Base-by-base conservation (phyloP, 2,329 filamentous ascomycete genomes). In the Myrmaecium sp. region DNA sequence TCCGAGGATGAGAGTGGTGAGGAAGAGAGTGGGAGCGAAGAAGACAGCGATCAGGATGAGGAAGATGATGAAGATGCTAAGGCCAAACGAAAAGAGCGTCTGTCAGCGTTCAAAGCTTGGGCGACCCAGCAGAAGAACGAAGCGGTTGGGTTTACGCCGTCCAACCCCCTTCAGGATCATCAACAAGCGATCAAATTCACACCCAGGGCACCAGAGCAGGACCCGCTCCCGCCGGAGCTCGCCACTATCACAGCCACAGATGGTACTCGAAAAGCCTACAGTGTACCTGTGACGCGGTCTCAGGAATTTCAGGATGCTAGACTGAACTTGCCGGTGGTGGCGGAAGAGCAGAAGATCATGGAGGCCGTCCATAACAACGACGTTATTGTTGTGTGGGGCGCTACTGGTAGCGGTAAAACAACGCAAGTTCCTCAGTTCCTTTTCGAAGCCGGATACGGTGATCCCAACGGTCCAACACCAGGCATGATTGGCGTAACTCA, bases 301-400 rank as follows among this genome's bases (percentile, higher is more conserved):
- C 56, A 72, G 4, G 74, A 77, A 11, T 77, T 95, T 13, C 81
- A 94, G 46, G 67, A 74, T 25, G 69, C 74, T 7, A 72, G 89
- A 8, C 51, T 91, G 24, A 70, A 78, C 30, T 63, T 98, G 10
- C 89, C 89, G 0, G 80, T 98, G 1, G 82, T 95, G 2, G 80
- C 80, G 2, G 84, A 95, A 49, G 89, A 98, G 51, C 89, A 98
- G 46, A 83, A 77, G 42, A 84, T 98, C 16, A 95, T 98, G 84
- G 89, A 98, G 52, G 83, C 84, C 1, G 82, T 98, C 25, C 77
- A 94, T 51, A 86, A 86, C 46, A 78, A 94, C 47, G 69, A 86
- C 27, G 73, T 82, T 3, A 79, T 94, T 1, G 77, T 98, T 7
- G 71, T 98, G 5, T 94, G 86, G 55, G 89, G 89, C 52, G 77